Percentiles rank a stretch among this genome's conserved stretches.
Conservation (phyloP, 2,329 filamentous ascomycete species). For the Trichoderma koningiopsis region DNA sequence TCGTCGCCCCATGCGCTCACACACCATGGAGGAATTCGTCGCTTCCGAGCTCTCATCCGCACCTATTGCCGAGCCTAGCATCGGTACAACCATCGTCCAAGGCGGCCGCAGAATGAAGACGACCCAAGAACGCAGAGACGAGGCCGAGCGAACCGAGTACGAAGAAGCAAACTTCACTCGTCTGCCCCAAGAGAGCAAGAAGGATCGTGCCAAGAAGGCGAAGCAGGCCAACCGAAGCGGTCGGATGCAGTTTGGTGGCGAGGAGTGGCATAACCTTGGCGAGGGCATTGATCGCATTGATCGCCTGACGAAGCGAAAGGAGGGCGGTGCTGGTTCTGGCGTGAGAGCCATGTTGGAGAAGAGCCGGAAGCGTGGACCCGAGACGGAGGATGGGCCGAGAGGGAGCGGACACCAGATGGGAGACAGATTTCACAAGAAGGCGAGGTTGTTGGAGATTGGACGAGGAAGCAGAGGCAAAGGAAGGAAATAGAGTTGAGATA, state of each 20-base stretch:
- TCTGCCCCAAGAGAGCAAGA: conserved; percentile 84
- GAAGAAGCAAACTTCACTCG: conserved; percentile 92
- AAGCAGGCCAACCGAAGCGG: conserved; percentile 52
- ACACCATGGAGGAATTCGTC: conserved; percentile 90
- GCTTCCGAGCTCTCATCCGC: conserved; percentile 79
- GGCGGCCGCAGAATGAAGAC: conserved; percentile 81
- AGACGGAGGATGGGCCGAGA: conserved; percentile 68
- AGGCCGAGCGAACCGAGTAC: conserved; percentile 79
- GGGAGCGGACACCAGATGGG: conserved; percentile 69
- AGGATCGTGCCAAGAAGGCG: conserved; percentile 70
- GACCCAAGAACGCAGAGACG: conserved; percentile 71
- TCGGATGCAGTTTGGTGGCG: conserved; percentile 77
- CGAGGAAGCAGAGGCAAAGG: conserved; percentile 49
- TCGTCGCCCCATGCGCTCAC: conserved; percentile 69
- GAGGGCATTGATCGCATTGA: conserved; percentile 87
- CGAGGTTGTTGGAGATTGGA: conserved; percentile 57
- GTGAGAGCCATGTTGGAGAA: conserved; percentile 71
- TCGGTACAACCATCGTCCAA: conserved; percentile 83
- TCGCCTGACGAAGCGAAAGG: conserved; percentile 72
- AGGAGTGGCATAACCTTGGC: conserved; percentile 87
- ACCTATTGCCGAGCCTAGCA: conserved; percentile 82
- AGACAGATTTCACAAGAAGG: conserved; percentile 71
- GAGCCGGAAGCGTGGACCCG: conserved; percentile 78
- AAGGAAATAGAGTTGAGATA: conserved; percentile 32
- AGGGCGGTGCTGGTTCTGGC: conserved; percentile 52